Evolutionary conservation across 2,329 filamentous ascomycete genomes (phyloP), one percentile per base, ranked within the genome.

Genomic region (Zymoseptoria tritici): DNA sequence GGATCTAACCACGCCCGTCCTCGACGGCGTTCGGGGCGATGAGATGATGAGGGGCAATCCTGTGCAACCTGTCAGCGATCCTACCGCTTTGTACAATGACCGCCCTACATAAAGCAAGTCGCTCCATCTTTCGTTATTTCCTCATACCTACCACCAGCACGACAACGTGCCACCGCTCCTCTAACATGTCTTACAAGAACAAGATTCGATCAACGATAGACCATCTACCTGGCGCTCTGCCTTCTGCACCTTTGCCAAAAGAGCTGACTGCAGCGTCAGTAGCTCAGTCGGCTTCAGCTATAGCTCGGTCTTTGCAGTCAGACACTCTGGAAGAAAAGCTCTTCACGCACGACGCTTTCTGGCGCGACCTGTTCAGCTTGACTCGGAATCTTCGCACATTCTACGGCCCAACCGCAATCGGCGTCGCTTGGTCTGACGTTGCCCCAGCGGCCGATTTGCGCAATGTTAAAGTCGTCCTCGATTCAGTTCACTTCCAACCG

Each of bases 281-380:
- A 46, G 36, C 13, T 16, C 13, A 46, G 2, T 13, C 36, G 13
- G 36, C 36, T 11, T n/a, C 36, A 46, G 36, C 36, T 46, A 46
- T 46, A 7, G 36, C 36, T 16, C 36, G 13, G 13, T 46, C 36
- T 13, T n/a, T 46, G 36, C 36, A 46, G 13, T n/a, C 36, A 16
- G 13, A 46, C 13, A 6, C 13, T 46, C 4, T 46, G 36, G 13
- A 46, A 7, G 36, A 46, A 7, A 16, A 4, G 5, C 11, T 16
- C 36, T 46, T 46, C 13, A 46, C 36, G 36, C 36, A 5, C 36
- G 11, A 61, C 55, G 60, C 58, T 5, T 60, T 69, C 4, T 86
- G 82, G 82, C 76, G 83, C 46, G 84, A 86, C 66, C 80, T 85
- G 57, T 76, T 86, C 3, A 79, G 75, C 6, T 67, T 85, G 9